These are phyloP conservation scores for Allium cepa DNA, from an alignment of 106 monocot species.

Conservation along the genomic window DNA sequence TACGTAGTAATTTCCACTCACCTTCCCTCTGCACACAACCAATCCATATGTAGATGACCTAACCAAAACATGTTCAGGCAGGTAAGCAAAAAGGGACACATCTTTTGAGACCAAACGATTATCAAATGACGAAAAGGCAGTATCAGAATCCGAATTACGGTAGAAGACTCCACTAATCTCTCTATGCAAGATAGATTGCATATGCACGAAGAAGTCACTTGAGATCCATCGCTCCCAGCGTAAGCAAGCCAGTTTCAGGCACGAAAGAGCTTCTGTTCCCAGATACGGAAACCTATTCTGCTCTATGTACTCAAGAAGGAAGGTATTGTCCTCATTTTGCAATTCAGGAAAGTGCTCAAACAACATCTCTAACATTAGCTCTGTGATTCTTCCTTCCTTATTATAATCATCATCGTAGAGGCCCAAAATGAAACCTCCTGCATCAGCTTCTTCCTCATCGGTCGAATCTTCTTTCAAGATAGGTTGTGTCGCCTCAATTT, in stretches of 20 bases:
- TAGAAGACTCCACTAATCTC: constrained; percentile 11
- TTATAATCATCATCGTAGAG: background rate
- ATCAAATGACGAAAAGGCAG: background rate
- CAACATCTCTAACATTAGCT: background rate
- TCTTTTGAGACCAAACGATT: background rate
- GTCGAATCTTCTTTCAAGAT: too few species aligned
- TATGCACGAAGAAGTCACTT: constrained; percentile 14
- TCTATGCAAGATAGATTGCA: constrained; percentile 3
- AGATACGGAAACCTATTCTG: constrained; percentile 3
- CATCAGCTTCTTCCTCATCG: too few species aligned
- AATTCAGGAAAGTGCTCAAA: background rate
- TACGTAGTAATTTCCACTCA: constrained; percentile 6
- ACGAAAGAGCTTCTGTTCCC: constrained; percentile 9
- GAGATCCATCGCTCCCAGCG: constrained; percentile 10
- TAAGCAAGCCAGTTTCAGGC: constrained; percentile 5
- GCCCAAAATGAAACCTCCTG: too few species aligned
- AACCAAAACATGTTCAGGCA: constrained; percentile 1
- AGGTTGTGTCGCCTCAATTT: too few species aligned
- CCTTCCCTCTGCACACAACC: constrained; percentile 15
- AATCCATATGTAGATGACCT: constrained; percentile 11
- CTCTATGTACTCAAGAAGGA: background rate
- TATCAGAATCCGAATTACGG: background rate
- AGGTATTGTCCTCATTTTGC: background rate
- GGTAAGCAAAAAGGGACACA: constrained; percentile 15
- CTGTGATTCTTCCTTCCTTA: background rate